Conservation (phyloP, 371 early-diverging fungal species). For the Rhizopus stolonifer region DNA sequence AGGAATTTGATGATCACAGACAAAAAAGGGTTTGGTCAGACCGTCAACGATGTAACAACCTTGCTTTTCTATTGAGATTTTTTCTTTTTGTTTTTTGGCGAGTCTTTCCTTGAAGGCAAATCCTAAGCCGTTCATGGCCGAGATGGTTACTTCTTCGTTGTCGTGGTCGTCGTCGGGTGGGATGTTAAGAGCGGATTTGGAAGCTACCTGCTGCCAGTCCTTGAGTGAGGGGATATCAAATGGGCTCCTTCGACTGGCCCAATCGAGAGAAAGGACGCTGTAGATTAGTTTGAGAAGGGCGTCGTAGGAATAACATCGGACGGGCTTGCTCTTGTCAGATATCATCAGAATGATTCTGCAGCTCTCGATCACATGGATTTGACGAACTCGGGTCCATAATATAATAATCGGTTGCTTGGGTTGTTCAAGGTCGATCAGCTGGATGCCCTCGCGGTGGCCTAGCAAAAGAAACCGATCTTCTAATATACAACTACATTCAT, state of each 20-base stretch:
- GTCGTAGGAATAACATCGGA: conserved; percentile 46
- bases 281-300: conserved; percentile 33
- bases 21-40: conserved; percentile 25
- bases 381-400: conserved; percentile 31
- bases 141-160: not conserved
- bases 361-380: conserved; percentile 30
- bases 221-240: conserved; percentile 27
- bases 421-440: conserved; percentile 25
- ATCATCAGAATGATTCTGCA: conserved; percentile 36
- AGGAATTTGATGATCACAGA: conserved; percentile 21
- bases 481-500: conserved; percentile 39
- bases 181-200: conserved; percentile 16
- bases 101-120: conserved; percentile 16
- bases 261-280: conserved; percentile 26
- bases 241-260: conserved; percentile 13
- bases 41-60: not conserved
- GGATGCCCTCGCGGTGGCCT: conserved; percentile 32
- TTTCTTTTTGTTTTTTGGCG: conserved; percentile 13
- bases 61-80: not conserved
- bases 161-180: conserved; percentile 4
- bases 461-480: conserved; percentile 39
- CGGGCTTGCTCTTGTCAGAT: conserved; percentile 36
- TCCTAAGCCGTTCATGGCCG: not conserved
- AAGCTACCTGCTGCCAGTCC: conserved; percentile 21
- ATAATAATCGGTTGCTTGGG: conserved; percentile 23